phyloP scores from a whole-genome alignment of 257 asterid species.

The Jacaranda copaia region DNA sequence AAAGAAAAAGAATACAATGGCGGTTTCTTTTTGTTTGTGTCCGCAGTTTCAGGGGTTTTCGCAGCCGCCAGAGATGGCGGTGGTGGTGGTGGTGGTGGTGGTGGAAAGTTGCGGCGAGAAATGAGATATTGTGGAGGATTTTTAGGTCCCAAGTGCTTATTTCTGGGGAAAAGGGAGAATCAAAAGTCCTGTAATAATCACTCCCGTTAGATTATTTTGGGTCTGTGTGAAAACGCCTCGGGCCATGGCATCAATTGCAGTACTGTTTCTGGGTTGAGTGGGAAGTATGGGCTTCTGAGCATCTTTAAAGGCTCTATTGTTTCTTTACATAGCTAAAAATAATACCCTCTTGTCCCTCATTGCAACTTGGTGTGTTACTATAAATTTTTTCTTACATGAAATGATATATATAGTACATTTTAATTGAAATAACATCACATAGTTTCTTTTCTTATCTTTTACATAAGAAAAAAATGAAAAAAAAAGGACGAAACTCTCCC shows the following conservation, averaged over 20 bases:
- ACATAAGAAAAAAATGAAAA: too few species aligned
- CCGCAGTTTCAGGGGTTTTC: neutral
- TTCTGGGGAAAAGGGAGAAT: neutral
- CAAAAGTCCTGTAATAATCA: neutral
- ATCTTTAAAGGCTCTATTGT: neutral
- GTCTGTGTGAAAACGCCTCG: neutral
- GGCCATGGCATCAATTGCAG: neutral
- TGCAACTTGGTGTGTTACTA: too few species aligned
- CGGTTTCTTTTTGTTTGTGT: neutral
- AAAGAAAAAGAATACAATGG: constrained; percentile 21
- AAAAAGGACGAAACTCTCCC: too few species aligned
- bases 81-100: constrained; percentile 16
- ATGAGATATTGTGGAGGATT: neutral
- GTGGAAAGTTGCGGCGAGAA: constrained; percentile 18
- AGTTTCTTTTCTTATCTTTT: too few species aligned
- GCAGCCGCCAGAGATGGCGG: neutral
- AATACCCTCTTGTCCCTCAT: neutral
- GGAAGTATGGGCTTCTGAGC: neutral
- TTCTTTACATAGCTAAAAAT: neutral
- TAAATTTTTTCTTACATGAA: too few species aligned
- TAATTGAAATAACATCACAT: too few species aligned
- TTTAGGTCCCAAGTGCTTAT: constrained; percentile 5
- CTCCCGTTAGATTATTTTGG: neutral
- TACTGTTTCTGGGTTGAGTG: neutral
- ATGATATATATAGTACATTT: too few species aligned